Evolutionary conservation across 2,329 filamentous ascomycete genomes (phyloP).

Genomic region (Arthrinium puccinioides): DNA sequence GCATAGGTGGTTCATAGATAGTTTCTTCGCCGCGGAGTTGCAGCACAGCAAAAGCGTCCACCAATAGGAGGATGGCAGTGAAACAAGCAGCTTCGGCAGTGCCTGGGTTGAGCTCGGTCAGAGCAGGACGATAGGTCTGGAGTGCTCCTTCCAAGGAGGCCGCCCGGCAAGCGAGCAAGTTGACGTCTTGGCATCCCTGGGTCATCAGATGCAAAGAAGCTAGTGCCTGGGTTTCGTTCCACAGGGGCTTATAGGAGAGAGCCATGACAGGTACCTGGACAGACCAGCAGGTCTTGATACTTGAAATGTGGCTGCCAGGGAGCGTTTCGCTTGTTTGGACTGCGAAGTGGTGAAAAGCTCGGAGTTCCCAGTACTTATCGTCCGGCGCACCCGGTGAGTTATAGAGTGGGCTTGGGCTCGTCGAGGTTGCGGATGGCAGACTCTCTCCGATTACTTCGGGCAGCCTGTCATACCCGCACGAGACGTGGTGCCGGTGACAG

Average conservation of each 20-base stretch:
- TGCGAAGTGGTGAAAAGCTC: neutral
- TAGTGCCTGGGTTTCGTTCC: neutral
- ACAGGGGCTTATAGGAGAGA: neutral
- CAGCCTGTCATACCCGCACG: neutral
- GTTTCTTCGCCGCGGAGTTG: neutral
- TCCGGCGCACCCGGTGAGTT: too few species aligned
- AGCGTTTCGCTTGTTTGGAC: neutral
- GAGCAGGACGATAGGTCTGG: neutral
- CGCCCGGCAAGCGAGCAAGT: neutral
- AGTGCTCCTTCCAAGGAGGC: neutral
- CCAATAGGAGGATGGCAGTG: neutral
- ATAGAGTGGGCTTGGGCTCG: too few species aligned
- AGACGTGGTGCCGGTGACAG: neutral
- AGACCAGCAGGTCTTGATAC: neutral
- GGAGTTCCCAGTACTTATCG: neutral
- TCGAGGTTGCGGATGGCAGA: too few species aligned
- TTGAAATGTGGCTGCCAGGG: neutral
- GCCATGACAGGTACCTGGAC: neutral
- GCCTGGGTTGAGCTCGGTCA: neutral
- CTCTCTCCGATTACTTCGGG: too few species aligned
- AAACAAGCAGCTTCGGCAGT: neutral
- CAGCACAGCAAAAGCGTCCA: neutral
- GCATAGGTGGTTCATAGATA: neutral
- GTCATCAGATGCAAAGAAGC: neutral
- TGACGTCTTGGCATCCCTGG: neutral